Evolutionary conservation across 2,329 filamentous ascomycete species (phyloP).

Genomic region (Stagonosporopsis vannaccii): DNA sequence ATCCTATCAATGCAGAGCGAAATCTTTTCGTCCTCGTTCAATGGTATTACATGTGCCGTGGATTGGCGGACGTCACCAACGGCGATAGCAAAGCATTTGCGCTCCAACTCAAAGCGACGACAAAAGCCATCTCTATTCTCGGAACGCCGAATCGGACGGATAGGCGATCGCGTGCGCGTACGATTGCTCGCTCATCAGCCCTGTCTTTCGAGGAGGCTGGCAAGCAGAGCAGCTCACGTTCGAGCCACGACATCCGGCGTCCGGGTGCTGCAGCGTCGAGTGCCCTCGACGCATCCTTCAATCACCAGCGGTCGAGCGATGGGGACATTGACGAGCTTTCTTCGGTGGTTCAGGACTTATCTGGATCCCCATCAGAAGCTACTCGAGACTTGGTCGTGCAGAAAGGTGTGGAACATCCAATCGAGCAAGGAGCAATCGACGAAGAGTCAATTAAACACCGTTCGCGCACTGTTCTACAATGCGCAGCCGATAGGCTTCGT

Average conservation of each 20-base stretch:
- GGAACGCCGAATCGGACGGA: not conserved
- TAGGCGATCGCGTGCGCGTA: not conserved
- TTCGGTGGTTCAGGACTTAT: not conserved
- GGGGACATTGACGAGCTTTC: not conserved
- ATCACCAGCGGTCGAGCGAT: not conserved
- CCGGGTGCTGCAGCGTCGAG: not conserved
- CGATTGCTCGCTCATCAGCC: not conserved
- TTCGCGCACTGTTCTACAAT: not conserved
- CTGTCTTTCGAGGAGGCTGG: not conserved
- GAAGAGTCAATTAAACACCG: too few relatives aligned
- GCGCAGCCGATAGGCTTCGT: not conserved
- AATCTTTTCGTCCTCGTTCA: not conserved
- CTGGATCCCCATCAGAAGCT: not conserved
- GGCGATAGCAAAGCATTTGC: not conserved
- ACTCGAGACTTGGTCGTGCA: not conserved
- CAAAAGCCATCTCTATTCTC: not conserved
- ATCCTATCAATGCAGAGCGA: not conserved
- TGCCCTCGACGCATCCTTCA: not conserved
- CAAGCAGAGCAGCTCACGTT: not conserved
- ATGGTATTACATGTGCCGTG: not conserved
- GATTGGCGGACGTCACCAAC: not conserved
- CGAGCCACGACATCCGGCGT: not conserved
- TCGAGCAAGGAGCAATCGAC: not conserved
- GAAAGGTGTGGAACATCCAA: too few relatives aligned
- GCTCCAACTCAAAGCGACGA: not conserved